Percentiles rank a stretch among this genome's conserved stretches.
phyloP scores from a whole-genome alignment of 495 filamentous ascomycete species.

The Choiromyces venosus region DNA sequence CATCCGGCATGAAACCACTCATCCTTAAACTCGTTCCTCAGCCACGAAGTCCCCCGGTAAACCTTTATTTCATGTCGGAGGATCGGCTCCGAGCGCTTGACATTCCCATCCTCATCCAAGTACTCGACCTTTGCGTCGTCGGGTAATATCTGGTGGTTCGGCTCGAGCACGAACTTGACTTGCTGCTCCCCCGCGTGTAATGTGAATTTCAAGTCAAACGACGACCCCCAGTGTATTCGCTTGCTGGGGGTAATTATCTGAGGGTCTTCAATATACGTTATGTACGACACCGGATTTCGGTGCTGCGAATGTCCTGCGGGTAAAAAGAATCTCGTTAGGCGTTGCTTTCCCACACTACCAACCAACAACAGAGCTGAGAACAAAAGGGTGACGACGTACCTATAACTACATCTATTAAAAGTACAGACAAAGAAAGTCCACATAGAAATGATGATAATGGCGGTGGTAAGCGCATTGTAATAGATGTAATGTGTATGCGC shows the following conservation, averaged over 20 bases:
- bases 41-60: conserved; percentile 73
- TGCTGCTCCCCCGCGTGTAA: conserved; percentile 61
- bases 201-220: conserved; percentile 76
- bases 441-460: conserved; percentile 29
- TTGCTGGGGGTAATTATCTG: conserved; percentile 72
- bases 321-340: conserved; percentile 10
- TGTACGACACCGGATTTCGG: conserved; percentile 67
- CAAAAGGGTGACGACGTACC: conserved; percentile 8
- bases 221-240: conserved; percentile 67
- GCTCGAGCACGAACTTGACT: conserved; percentile 75
- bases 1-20: conserved; percentile 79
- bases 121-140: conserved; percentile 67
- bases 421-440: conserved; percentile 27
- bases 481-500: not conserved
- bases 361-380: conserved; percentile 1
- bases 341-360: conserved; percentile 5
- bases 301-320: conserved; percentile 63
- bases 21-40: conserved; percentile 52
- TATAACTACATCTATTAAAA: conserved; percentile 25
- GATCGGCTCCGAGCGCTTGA: conserved; percentile 59
- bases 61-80: conserved; percentile 68
- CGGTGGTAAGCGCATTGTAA: conserved; percentile 31
- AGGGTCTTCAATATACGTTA: conserved; percentile 68
- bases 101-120: conserved; percentile 61
- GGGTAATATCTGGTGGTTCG: conserved; percentile 80